Percentiles rank a stretch among this genome's conserved stretches.
Conservation (phyloP, 139 green algal genomes). For the Asterochloris erici region DNA sequence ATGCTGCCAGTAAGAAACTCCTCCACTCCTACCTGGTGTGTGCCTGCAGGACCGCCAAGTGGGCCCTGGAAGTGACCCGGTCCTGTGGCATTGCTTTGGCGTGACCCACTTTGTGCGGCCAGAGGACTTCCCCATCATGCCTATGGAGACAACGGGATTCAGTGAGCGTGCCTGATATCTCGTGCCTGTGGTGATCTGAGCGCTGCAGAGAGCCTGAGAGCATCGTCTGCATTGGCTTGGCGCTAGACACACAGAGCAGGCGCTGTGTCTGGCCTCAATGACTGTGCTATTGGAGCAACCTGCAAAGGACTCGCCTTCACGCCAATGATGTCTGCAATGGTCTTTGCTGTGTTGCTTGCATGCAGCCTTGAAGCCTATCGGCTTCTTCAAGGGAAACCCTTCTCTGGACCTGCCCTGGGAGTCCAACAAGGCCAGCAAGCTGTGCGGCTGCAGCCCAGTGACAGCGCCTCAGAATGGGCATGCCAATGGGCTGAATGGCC, state of each 20-base stretch:
- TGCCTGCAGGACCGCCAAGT: slow-evolving; percentile 21
- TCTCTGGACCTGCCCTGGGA: slow-evolving; percentile 35
- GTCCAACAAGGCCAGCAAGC: slow-evolving; percentile 30
- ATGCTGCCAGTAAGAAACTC: neutral
- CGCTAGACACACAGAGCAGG: no score
- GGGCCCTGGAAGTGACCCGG: slow-evolving; percentile 25
- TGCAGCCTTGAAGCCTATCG: slow-evolving; percentile 33
- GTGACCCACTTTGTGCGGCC: slow-evolving; percentile 35
- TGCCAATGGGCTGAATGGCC: neutral
- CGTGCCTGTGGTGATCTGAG: no score
- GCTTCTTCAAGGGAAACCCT: slow-evolving; percentile 48
- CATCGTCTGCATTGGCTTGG: no score
- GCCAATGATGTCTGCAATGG: no score
- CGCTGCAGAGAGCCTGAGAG: no score
- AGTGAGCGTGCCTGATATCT: neutral
- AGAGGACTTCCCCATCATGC: slow-evolving; percentile 58
- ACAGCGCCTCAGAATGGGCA: slow-evolving; percentile 1
- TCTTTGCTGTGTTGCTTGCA: no score
- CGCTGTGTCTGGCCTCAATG: no score
- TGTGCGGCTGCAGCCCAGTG: slow-evolving; percentile 7
- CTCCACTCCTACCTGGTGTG: neutral
- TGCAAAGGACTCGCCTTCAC: no score
- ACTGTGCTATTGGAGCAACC: no score
- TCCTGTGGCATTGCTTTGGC: slow-evolving; percentile 50
- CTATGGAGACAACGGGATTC: slow-evolving; percentile 42